Evolutionary conservation across 1,139 yeast species (phyloP).

Genomic region (Candida sojae): DNA sequence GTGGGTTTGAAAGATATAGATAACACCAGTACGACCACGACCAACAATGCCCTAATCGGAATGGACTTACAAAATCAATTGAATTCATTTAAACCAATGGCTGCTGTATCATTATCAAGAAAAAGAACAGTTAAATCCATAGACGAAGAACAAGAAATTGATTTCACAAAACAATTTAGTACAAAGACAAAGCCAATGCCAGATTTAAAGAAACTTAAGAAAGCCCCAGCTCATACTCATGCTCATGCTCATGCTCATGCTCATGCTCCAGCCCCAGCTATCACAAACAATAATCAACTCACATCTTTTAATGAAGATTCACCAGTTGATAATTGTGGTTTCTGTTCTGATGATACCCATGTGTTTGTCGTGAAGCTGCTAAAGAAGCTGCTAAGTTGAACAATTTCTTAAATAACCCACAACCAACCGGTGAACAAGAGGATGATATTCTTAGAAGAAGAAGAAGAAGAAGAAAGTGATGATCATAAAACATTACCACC

Average conservation of each 20-base stretch:
- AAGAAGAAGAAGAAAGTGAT: conserved; percentile 16
- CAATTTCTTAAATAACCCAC: conserved; percentile 23
- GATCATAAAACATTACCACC: conserved; percentile 38
- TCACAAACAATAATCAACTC: conserved; percentile 4
- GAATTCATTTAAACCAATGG: conserved; percentile 52
- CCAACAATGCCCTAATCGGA: not conserved
- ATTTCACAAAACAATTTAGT: conserved; percentile 52
- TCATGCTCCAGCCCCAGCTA: conserved; percentile 7
- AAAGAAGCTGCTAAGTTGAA: conserved; percentile 52
- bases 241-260: too few relatives aligned
- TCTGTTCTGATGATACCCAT: conserved; percentile 88
- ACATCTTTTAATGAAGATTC: conserved; percentile 39
- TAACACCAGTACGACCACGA: not conserved
- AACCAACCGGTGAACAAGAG: conserved; percentile 12
- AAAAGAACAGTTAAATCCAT: conserved; percentile 22
- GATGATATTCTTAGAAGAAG: conserved; percentile 15
- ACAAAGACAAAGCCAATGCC: conserved; percentile 39
- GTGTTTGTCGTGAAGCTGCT: conserved; percentile 87
- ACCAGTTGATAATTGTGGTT: conserved; percentile 83
- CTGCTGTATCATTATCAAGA: conserved; percentile 57
- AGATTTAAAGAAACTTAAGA: conserved; percentile 32
- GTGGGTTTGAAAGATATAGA: conserved; percentile 52
- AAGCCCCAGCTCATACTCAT: not conserved
- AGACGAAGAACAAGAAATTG: conserved; percentile 40
- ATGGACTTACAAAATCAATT: conserved; percentile 32